Evolutionary conservation across 2,329 filamentous ascomycete species (phyloP).

Genomic region (Rutstroemia sp.): DNA sequence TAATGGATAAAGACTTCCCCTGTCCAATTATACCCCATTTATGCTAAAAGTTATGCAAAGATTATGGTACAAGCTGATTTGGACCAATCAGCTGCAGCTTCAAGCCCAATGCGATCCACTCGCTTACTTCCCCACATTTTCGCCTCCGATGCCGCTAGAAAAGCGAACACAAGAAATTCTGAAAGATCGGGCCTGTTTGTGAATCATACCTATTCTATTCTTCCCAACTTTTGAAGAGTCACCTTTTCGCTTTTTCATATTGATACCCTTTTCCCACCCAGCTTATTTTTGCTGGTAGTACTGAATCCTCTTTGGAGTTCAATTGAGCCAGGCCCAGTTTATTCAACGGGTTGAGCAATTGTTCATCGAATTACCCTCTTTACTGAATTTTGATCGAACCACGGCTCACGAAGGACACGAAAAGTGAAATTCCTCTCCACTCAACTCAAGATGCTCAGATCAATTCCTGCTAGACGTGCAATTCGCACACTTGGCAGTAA

Average conservation of each 20-base stretch:
- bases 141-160: slow-evolving; percentile 10
- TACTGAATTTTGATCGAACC: not conserved
- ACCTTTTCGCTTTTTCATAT: not conserved
- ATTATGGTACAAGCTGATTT: not conserved
- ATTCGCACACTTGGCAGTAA: slow-evolving; percentile 35
- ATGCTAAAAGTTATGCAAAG: not conserved
- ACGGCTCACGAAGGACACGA: not conserved
- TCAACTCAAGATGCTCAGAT: slow-evolving; percentile 37
- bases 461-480: slow-evolving; percentile 41
- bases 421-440: no score
- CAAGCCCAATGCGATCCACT: no score
- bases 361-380: not conserved
- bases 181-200: not conserved
- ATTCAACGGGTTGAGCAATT: no score
- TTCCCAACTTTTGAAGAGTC: not conserved
- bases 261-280: no score
- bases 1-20: no score
- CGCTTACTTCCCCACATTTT: slow-evolving; percentile 8
- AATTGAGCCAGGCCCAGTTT: no score
- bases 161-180: not conserved
- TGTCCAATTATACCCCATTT: not conserved
- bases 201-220: not conserved
- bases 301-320: no score
- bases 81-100: not conserved
- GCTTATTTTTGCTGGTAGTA: no score